Base-by-base conservation (phyloP, 176 grass and related monocot genomes). In the Oryza officinalis region DNA sequence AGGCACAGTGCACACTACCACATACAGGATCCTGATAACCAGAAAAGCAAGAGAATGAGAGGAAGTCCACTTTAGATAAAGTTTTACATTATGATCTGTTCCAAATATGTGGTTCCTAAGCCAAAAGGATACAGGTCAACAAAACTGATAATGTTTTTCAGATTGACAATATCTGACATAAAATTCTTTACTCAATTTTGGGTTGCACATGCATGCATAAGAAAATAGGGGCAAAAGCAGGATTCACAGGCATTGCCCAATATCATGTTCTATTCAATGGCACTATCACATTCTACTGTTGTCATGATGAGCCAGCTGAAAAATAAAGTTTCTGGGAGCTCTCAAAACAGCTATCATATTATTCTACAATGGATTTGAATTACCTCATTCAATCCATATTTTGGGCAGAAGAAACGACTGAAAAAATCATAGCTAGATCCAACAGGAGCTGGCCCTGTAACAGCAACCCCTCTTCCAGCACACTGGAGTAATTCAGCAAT, bases 401-500 rank as follows among this genome's bases (percentile, higher is more conserved):
- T 90, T 63, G 88, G 88, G 67, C 80, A 75, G 72, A 90, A 90
- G 79, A 83, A 92, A 63, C 87, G 82, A 43, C 75, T 84, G 63
- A 90, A 90, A 10, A 92, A 92, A 65, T 90, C 87, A 81, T 80
- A 92, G 69, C 74, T 82, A 83, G 87, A 92, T 82, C 82, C 87
- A 38, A 27, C 17, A 38, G 87, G 81, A 20, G 93, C 93, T 65
- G 71, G 46, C 28, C 87, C 90, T 18, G 93, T 92, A 43, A 92
- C 12, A 47, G 83, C 68, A 54, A 92, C 22, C 35, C 84, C 87
- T 86, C 74, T 77, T 1, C 78, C 87, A 9, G 87, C 69, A 72
- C 78, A 92, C 15, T 90, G 69, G 43, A 80, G 60, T 15, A 94
- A 61, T 78, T 94, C 89, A 11, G 33, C 47, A 79, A 92, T 66